Evolutionary conservation across 331 rosid species (phyloP).

Genomic region (Saraca asoca): DNA sequence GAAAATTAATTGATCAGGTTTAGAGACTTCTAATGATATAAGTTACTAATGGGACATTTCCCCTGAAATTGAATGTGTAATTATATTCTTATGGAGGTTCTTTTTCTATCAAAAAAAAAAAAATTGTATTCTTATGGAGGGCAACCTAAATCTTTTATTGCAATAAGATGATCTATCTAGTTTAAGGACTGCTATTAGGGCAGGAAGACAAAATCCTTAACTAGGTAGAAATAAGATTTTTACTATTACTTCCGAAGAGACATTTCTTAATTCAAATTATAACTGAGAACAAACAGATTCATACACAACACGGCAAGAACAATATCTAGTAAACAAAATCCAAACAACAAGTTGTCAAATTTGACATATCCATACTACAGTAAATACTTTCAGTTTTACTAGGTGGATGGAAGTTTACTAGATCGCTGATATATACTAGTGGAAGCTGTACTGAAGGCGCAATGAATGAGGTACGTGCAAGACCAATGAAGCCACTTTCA

Average conservation of each 20-base stretch:
- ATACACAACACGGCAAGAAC: neutral
- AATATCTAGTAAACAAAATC: neutral
- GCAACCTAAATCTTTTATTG: neutral
- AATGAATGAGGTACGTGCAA: constrained; percentile 26
- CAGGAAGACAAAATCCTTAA: constrained; percentile 6
- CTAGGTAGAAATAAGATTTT: neutral
- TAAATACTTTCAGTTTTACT: constrained; percentile 7
- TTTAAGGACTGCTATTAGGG: constrained; percentile 4
- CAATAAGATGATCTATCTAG: neutral
- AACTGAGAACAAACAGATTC: constrained; percentile 19
- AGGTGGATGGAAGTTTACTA: constrained; percentile 18
- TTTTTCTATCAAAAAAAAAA: too few relatives aligned
- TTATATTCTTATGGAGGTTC: neutral
- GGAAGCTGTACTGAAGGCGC: neutral
- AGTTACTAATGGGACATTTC: constrained; percentile 1
- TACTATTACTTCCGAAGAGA: constrained; percentile 26
- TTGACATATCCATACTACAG: constrained; percentile 24
- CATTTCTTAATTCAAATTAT: constrained; percentile 16
- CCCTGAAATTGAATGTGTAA: neutral
- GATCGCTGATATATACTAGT: constrained; percentile 24
- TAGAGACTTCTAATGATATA: constrained; percentile 2
- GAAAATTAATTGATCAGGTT: neutral
- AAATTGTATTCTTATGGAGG: neutral
- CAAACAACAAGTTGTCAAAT: constrained; percentile 26
- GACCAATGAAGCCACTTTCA: constrained; percentile 3